Evolutionary conservation across 2,329 filamentous ascomycete species (phyloP), one percentile per base, ranked within the genome.

Genomic region (Sarocladium strictum): DNA sequence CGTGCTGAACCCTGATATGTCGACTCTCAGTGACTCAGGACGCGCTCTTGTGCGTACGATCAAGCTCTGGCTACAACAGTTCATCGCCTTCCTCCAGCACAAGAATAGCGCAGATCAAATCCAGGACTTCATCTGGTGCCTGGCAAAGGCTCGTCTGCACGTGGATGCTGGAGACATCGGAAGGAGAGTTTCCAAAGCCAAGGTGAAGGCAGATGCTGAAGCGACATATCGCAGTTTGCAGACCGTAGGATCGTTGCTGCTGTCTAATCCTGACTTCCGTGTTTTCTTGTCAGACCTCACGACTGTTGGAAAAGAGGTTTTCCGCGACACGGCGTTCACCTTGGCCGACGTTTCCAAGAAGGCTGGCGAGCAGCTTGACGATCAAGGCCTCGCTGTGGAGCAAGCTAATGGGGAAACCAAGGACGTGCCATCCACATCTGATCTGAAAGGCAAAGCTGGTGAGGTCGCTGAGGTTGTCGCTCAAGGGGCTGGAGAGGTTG

Each of bases 241-340:
- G 56, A 96, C 91, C 0, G 83, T 97, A 0, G 86, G 88, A 27
- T 88, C 86, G 2, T 75, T 97, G n/a, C 79, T 97, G 1, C 75
- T 97, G 41, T 90, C 89, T 14, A 97, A 97, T 66, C 85, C 87
- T 0, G 91, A 97, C 63, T 97, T 97, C 67, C 85, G 92, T 37
- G 77, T 92, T 6, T 91, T 97, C 62, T 74, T 97, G 43, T 83
- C 86, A 11, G 93, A 97, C 63, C 71, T 96, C 38, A 84, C 85
- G 45, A 85, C 85, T 0, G 81, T 97, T 47, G 88, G 86, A 12
- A 84, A 88, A 40, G 87, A 96, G 65, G 86, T 97, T 1, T 91
- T 97, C 66, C 85, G 84, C 53, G 92, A 97, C 62, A 91, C 91
- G 2, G 90, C 91, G 0, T 86, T 90, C 58, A 86, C 88, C 0